Base-by-base conservation (phyloP, 768 basidiomycete genomes). In the Naganishia onofrii region DNA sequence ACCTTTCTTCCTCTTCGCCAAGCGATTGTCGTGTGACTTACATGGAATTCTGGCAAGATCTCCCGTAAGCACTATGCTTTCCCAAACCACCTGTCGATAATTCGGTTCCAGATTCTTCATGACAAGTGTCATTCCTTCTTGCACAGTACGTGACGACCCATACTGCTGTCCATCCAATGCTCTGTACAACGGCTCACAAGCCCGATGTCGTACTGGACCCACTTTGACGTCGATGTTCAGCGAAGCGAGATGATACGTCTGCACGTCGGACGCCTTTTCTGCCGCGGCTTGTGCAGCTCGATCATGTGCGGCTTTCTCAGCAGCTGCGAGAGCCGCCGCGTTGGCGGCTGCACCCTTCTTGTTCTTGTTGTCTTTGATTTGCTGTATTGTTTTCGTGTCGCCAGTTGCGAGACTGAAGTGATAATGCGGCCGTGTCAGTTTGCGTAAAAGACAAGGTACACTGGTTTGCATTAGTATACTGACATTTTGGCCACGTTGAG, bases 401-500 rank as follows among this genome's bases (percentile, higher is more conserved):
- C 71, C 74, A 31, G 77, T 73, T 3, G 72, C 74, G 21, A 68
- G 42, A 8, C 46, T 52, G n/a, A 21, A 13, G 10, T 6, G 5
- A 53, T 8, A 31, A 36, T 2, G 10, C 17, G 15, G 55, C 32
- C 15, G 32, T 29, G 29, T 31, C 42, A 36, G 60, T 17, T 42
- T 46, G 60, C 10, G 29, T 10, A n/a, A 5, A 31, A 15, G 29
- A 17, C 54, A 17, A 29, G 51, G 15, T n/a, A 26, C 19, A n/a
- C n/a, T n/a, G 10, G 13, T 9, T 9, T 32, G 23, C 31, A 4
- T 23, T 7, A 52, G 26, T 29, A 1, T 5, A 72, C 77, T 69
- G 53, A 80, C 78, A 76, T 77, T 51, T 79, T 78, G 8, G 79
- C 77, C 6, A 80, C 76, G 53, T 80, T 77, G 56, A 80, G 76